These are phyloP conservation scores for Breviolum minutum DNA, from an alignment of 73 alveolate species.

Conservation along the genomic window DNA sequence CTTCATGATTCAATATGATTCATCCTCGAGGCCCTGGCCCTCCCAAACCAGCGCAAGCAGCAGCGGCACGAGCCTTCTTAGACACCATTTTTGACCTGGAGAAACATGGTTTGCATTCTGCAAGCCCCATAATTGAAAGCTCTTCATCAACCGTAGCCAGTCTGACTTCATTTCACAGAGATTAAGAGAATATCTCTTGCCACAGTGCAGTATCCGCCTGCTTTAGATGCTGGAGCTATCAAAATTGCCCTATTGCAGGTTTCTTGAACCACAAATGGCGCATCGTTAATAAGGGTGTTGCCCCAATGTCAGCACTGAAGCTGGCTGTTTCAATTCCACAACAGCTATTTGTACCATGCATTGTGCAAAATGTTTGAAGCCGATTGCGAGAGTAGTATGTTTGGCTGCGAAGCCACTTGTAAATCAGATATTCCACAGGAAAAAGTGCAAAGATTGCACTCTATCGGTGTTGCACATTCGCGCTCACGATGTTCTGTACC, in stretches of 20 bases:
- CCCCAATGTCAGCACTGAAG: too few relatives aligned
- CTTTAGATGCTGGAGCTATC: slow-evolving; percentile 21
- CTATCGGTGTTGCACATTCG: slow-evolving; percentile 52
- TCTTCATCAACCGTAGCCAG: neutral
- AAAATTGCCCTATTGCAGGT: slow-evolving; percentile 51
- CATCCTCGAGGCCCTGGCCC: slow-evolving; percentile 28
- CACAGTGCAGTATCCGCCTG: neutral
- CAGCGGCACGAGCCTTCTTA: slow-evolving; percentile 40
- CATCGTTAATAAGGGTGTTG: too few relatives aligned
- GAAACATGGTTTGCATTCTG: neutral
- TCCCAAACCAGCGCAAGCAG: slow-evolving; percentile 59
- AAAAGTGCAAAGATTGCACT: slow-evolving; percentile 21
- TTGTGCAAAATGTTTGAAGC: neutral
- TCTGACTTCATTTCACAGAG: neutral
- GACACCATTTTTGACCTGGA: slow-evolving; percentile 20
- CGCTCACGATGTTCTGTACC: slow-evolving; percentile 48
- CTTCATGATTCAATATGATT: neutral
- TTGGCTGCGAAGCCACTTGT: slow-evolving; percentile 5
- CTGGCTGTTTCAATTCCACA: too few relatives aligned
- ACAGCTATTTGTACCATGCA: too few relatives aligned
- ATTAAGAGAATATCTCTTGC: neutral
- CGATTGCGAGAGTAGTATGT: slow-evolving; percentile 13
- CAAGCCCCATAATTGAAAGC: neutral
- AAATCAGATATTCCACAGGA: neutral
- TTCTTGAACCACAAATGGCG: neutral